Evolutionary conservation across 1,139 yeast genomes (phyloP), one percentile per base, ranked within the genome.

Genomic region (Hanseniaspora uvarum): DNA sequence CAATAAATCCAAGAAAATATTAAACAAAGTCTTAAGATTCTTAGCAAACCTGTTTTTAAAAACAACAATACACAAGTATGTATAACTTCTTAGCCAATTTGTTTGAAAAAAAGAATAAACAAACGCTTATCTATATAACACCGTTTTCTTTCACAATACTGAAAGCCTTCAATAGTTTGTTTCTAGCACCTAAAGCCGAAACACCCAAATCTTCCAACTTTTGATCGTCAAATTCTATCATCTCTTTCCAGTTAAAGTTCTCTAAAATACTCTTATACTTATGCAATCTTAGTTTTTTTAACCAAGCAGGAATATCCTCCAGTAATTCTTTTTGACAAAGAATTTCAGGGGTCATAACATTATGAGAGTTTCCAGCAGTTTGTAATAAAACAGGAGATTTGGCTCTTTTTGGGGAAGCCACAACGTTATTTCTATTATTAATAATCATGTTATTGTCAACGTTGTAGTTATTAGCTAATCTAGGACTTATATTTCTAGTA

Each of bases 131-230:
- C 19, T 39, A 39, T n/a, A 23, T 14, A 23, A 39, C 30, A 39
- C 43, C 37, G 18, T 31, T 64, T 51, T 75, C 80, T 62, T 77
- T 79, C 47, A 89, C 94, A 55, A 82, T 83, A 58, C 82, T 87
- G 71, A 92, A 92, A 39, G 95, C 94, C 70, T 94, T 92, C 62
- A 92, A 71, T 65, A 92, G 76, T 68, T 92, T 92, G 57, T 96
- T 78, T 59, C 98, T 76, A 0, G 98, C 98, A 7, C 98, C 98
- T 59, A 92, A 75, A 0, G 98, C 97, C 59, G 81, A 78, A 47
- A 92, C 96, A 5, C 99, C 98, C 57, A 81, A 76, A 4, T 75
- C 74, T 61, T 83, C 89, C 62, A 94, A 74, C 56, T 80, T 78
- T 3, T 70, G 76, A 63, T 89, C 96, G 58, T 74, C 74, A 60